Base-by-base conservation (phyloP, 2,329 filamentous ascomycete genomes). In the Chalara sp. region DNA sequence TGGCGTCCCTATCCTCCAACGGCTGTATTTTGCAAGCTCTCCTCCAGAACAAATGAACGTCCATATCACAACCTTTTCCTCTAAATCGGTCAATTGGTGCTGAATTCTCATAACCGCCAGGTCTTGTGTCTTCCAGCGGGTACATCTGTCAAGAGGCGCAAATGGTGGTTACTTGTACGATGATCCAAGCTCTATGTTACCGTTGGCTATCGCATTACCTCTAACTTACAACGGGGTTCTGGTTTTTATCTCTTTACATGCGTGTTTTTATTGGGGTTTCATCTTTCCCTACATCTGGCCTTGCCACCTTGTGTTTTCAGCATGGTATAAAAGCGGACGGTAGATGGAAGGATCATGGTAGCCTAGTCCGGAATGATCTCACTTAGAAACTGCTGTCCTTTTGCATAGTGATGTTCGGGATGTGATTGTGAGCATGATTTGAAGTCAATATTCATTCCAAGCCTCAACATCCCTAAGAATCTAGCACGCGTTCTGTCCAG, bases 111-210 rank as follows among this genome's bases (percentile, higher is more conserved):
- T 21, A 62, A 58, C 45, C 44, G 43, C 43, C 52, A 56, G 61
- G 61, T 61, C 58, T 58, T 59, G 56, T 64, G 59, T 64, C 62
- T 64, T 65, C 21, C 57, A 59, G 55, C 58, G 50, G 54, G 61
- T 54, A 56, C 62, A 51, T 61, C 60, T 58, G 56, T 65, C 60
- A 54, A 63, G 64, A 63, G 65, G 63, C 63, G 63, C 57, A 64
- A 64, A 21, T 8, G 61, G 64, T 61, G 62, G 61, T 61, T 63
- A 58, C 59, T 59, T 67, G 62, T 65, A 66, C 60, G 64, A 65
- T 65, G 61, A 63, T 58, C 61, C 54, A 59, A 54, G 59, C 58
- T 58, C 49, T 55, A 57, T 58, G 56, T 61, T 51, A 45, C 53
- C 55, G 54, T 39, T 58, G 57, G 61, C 55, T 63, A 59, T 54